These are phyloP conservation scores for Crithidia sp. DNA, from an alignment of 208 protist genomes.

Conservation along the genomic window DNA sequence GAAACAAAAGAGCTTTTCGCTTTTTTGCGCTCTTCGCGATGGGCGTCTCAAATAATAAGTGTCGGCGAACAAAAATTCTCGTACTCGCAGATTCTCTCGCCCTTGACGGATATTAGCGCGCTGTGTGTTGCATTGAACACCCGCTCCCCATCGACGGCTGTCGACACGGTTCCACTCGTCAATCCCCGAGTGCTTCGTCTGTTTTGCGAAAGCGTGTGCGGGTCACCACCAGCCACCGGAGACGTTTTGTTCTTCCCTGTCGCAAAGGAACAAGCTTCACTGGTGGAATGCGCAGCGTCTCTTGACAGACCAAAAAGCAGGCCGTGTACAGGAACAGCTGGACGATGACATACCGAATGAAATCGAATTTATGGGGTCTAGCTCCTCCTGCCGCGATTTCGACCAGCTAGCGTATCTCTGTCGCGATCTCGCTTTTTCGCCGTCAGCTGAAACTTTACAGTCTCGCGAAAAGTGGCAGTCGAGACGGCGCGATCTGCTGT, in stretches of 20 bases:
- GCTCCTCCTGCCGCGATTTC: conserved; percentile 72
- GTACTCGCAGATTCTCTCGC: conserved; percentile 51
- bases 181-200: conserved; percentile 40
- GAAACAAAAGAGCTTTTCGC: conserved; percentile 42
- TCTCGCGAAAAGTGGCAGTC: conserved; percentile 7
- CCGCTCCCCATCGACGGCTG: conserved; percentile 27
- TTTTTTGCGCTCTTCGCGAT: conserved; percentile 59
- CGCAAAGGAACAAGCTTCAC: neutral
- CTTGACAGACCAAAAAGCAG: conserved; percentile 35
- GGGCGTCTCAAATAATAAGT: conserved; percentile 47
- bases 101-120: conserved; percentile 54
- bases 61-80: conserved; percentile 29
- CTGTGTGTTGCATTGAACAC: conserved; percentile 58
- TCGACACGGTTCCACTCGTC: conserved; percentile 69
- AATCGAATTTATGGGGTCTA: conserved; percentile 59
- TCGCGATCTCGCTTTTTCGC: conserved; percentile 54
- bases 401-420: conserved; percentile 74
- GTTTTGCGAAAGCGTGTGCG: conserved; percentile 7
- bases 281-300: conserved; percentile 13
- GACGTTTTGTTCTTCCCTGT: neutral
- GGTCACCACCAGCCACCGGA: neutral
- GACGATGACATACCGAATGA: conserved; percentile 59
- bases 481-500: conserved; percentile 43
- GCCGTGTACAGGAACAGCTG: conserved; percentile 36
- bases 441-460: conserved; percentile 12